These are phyloP conservation scores for Saxophila tyrrhenica DNA, from an alignment of 495 filamentous ascomycete genomes.

Conservation along the genomic window DNA sequence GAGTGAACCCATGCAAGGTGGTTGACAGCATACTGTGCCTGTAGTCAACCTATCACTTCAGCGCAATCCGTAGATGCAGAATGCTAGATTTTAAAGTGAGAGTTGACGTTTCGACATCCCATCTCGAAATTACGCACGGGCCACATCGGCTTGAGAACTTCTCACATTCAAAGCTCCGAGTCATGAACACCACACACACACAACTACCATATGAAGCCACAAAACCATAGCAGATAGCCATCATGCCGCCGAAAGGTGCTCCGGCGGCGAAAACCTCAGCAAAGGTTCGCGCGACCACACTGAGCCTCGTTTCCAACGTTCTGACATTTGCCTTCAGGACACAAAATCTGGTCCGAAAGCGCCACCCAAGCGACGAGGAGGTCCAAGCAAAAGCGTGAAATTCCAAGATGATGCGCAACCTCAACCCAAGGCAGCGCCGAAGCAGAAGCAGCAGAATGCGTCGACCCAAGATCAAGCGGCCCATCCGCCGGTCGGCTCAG, in stretches of 20 bases:
- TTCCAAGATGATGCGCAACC: not conserved
- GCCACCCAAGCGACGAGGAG: not conserved
- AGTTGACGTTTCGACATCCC: too few relatives aligned
- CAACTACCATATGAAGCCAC: too few relatives aligned
- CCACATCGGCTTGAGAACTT: too few relatives aligned
- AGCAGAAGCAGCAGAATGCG: not conserved
- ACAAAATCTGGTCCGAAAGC: not conserved
- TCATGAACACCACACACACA: too few relatives aligned
- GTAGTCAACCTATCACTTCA: too few relatives aligned
- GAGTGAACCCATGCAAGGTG: too few relatives aligned
- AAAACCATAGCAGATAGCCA: not conserved
- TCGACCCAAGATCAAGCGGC: not conserved
- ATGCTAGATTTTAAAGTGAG: too few relatives aligned
- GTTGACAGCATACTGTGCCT: too few relatives aligned
- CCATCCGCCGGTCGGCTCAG: not conserved
- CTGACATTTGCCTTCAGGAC: conserved; percentile 1
- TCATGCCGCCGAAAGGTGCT: conserved; percentile 20
- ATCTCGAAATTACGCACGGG: too few relatives aligned
- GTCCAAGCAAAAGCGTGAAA: not conserved
- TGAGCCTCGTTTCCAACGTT: not conserved
- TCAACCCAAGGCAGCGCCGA: not conserved
- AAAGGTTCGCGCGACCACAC: conserved; percentile 8
- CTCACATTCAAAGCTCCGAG: not conserved
- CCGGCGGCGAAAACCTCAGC: conserved; percentile 11
- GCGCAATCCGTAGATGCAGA: too few relatives aligned